Evolutionary conservation across 2,329 filamentous ascomycete genomes (phyloP).

Genomic region (Kalmusia sp.): DNA sequence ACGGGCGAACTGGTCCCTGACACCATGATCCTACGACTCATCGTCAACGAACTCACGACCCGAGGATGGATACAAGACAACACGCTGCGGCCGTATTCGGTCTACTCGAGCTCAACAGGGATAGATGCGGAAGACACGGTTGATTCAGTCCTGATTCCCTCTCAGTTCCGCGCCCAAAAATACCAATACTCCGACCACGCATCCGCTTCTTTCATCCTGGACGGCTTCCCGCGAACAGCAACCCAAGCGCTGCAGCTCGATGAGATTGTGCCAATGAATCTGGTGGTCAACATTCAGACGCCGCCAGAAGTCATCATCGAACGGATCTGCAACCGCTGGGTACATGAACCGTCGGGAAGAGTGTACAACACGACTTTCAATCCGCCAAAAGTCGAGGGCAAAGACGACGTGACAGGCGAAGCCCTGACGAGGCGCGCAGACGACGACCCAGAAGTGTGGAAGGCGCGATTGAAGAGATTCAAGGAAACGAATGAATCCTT

Average conservation of each 20-base stretch:
- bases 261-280: slow-evolving; percentile 87
- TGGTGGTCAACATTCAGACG: slow-evolving; percentile 86
- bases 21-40: slow-evolving; percentile 87
- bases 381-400: slow-evolving; percentile 77
- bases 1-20: slow-evolving; percentile 90
- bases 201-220: slow-evolving; percentile 88
- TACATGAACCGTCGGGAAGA: slow-evolving; percentile 87
- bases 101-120: slow-evolving; percentile 49
- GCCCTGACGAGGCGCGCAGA: slow-evolving; percentile 81
- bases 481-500: slow-evolving; percentile 85
- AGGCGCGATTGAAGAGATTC: slow-evolving; percentile 79
- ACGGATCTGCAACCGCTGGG: slow-evolving; percentile 90
- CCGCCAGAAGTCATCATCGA: slow-evolving; percentile 86
- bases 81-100: slow-evolving; percentile 54
- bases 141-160: slow-evolving; percentile 52
- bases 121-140: slow-evolving; percentile 41
- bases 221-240: slow-evolving; percentile 92
- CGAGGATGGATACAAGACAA: slow-evolving; percentile 78
- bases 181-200: slow-evolving; percentile 69
- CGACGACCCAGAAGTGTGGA: slow-evolving; percentile 87
- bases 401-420: slow-evolving; percentile 92
- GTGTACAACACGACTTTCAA: slow-evolving; percentile 97
- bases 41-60: slow-evolving; percentile 84
- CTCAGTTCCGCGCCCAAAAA: slow-evolving; percentile 40
- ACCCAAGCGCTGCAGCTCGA: slow-evolving; percentile 80